These are phyloP conservation scores for Collybia sordida DNA, from an alignment of 768 basidiomycete species.

Conservation along the genomic window DNA sequence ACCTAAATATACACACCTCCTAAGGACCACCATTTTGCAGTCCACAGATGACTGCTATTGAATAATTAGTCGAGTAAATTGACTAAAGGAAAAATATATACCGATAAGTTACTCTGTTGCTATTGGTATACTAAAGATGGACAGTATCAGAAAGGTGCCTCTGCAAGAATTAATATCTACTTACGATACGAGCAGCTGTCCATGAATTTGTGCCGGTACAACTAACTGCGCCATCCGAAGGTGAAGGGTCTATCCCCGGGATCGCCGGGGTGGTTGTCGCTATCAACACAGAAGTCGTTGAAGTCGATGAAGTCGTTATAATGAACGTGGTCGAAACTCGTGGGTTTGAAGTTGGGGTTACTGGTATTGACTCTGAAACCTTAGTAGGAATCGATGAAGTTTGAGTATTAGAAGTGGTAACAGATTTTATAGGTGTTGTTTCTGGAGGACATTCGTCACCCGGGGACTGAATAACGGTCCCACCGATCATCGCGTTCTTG, in stretches of 20 bases:
- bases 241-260: background rate
- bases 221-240: background rate
- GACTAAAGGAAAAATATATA: background rate
- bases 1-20: constrained; percentile 3
- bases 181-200: constrained; percentile 1
- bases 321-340: background rate
- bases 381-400: background rate
- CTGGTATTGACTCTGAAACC: background rate
- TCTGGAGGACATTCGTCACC: background rate
- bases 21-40: constrained; percentile 13
- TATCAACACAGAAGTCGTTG: constrained; percentile 1
- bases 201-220: constrained; percentile 1
- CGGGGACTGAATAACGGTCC: background rate
- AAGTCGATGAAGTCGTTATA: background rate
- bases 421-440: background rate
- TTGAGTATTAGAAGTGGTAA: background rate
- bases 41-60: constrained; percentile 8
- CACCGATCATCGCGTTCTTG: constrained; percentile 62
- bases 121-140: constrained; percentile 2
- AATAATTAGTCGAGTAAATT: background rate
- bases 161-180: background rate
- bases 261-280: background rate
- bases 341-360: background rate
- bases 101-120: constrained; percentile 4
- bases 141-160: background rate